phyloP scores from a whole-genome alignment of 257 asterid genomes.

The Anisodus acutangulus region DNA sequence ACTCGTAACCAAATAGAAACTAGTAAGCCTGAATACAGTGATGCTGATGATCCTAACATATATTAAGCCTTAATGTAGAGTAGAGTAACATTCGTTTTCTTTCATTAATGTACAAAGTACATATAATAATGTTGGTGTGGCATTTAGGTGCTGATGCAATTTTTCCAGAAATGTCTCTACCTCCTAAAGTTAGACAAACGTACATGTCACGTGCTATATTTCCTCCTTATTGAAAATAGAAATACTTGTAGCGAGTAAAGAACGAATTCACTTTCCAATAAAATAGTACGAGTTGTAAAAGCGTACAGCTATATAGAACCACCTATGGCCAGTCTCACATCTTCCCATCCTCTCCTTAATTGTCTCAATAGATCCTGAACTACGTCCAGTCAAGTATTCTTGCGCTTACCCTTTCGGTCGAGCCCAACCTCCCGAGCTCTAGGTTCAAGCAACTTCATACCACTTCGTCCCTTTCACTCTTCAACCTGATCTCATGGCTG shows the following conservation, averaged over 20 bases:
- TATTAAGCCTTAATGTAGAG: neutral
- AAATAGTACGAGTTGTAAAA: too few relatives aligned
- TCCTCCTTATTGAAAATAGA: neutral
- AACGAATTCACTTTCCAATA: too few relatives aligned
- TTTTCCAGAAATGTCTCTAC: neutral
- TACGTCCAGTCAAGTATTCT: too few relatives aligned
- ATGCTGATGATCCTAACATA: neutral
- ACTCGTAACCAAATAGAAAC: neutral
- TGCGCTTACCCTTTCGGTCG: too few relatives aligned
- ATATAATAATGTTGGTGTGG: neutral
- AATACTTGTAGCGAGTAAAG: too few relatives aligned
- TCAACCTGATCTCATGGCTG: neutral
- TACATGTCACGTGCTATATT: slow-evolving; percentile 15
- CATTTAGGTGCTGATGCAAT: slow-evolving; percentile 18
- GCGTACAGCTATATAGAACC: too few relatives aligned
- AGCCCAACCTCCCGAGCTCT: too few relatives aligned
- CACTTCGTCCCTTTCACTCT: too few relatives aligned
- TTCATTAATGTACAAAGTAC: neutral
- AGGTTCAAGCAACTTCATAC: too few relatives aligned
- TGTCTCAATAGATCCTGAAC: too few relatives aligned
- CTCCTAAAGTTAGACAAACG: slow-evolving; percentile 11
- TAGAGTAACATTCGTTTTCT: slow-evolving; percentile 17
- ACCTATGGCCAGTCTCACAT: too few relatives aligned
- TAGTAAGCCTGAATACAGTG: neutral
- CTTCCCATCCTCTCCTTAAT: too few relatives aligned